Evolutionary conservation across 1,284 basidiomycete genomes (phyloP).

Genomic region (Mycocalia duriaeana): DNA sequence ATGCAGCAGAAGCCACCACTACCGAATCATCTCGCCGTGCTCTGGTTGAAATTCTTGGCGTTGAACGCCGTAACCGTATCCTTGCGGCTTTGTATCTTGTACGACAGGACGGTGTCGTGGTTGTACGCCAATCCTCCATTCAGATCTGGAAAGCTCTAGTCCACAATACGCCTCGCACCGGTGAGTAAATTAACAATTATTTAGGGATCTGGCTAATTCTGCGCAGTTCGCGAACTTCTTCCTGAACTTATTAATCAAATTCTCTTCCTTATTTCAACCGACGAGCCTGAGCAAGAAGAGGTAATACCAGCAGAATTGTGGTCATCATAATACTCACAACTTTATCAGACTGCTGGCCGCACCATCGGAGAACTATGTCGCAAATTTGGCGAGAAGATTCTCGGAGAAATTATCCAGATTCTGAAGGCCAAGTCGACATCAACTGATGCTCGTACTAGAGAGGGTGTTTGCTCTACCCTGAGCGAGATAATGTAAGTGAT

Average conservation of each 20-base stretch:
- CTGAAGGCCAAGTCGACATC: constrained; percentile 70
- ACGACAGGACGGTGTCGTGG: constrained; percentile 88
- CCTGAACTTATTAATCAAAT: constrained; percentile 81
- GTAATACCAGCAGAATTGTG: constrained; percentile 34
- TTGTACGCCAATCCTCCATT: constrained; percentile 88
- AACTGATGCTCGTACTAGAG: constrained; percentile 69
- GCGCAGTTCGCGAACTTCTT: constrained; percentile 86
- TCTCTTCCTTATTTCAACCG: constrained; percentile 71
- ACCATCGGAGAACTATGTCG: constrained; percentile 88
- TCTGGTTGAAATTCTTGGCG: constrained; percentile 84
- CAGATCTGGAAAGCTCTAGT: constrained; percentile 99
- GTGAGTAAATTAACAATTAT: constrained; percentile 30
- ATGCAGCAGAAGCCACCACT: constrained; percentile 57
- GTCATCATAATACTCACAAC: constrained; percentile 2
- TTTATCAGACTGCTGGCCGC: constrained; percentile 70
- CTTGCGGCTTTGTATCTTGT: constrained; percentile 90
- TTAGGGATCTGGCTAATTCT: not conserved
- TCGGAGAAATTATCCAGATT: constrained; percentile 81
- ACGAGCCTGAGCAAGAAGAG: constrained; percentile 88
- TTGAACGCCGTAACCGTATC: constrained; percentile 86
- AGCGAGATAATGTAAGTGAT: constrained; percentile 79
- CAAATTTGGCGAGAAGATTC: constrained; percentile 92
- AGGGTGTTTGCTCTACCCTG: constrained; percentile 86
- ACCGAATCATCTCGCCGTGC: constrained; percentile 82
- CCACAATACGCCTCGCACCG: constrained; percentile 81